Evolutionary conservation across 2,329 filamentous ascomycete species (phyloP), one percentile per base, ranked within the genome.

Genomic region (Aspergillus phoenicis): DNA sequence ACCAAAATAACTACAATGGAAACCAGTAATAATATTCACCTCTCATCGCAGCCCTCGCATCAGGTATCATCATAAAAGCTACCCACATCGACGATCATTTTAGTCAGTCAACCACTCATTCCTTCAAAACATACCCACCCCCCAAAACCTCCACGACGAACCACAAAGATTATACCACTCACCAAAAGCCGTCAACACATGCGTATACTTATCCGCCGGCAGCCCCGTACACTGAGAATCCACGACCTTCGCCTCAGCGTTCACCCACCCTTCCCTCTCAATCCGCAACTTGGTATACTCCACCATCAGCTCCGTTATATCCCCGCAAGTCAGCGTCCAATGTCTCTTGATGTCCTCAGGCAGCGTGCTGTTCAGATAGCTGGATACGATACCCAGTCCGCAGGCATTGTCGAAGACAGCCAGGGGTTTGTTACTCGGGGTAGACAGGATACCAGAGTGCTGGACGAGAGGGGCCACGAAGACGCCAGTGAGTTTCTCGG

Each of bases 381-480:
- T 77, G 1, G 80, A 80, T 11, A 85, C 74, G 15, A 84, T 75
- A 0, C 84, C 85, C 4, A 78, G 76, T 0, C 84, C 84, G 58
- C 84, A 86, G 6, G 82, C 84, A 63, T 80, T 80, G 60, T 87
- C 85, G 10, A 87, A 68, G 24, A 86, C 62, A 7, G 71, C 64
- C 2, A 76, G 63, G 13, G 71, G 65, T 4, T 57, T 55, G 8
- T 68, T 4, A 30, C 28, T 61, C 20, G 62, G 61, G 8, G 64
- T 51, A 24, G 66, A 58, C 2, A 66, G 17, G 4, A 78, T 38
- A 11, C 70, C 69, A 45, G 70, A 70, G 33, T 73, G 70, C 5
- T 71, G 61, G 33, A 78, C 58, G 8, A 78, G 68, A 7, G 59
- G 36, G 7, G 66, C 54, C 5, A 69, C 75, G 47, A 72, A 78